Conservation (phyloP, 768 basidiomycete species). For the Tephrocybe sp. region DNA sequence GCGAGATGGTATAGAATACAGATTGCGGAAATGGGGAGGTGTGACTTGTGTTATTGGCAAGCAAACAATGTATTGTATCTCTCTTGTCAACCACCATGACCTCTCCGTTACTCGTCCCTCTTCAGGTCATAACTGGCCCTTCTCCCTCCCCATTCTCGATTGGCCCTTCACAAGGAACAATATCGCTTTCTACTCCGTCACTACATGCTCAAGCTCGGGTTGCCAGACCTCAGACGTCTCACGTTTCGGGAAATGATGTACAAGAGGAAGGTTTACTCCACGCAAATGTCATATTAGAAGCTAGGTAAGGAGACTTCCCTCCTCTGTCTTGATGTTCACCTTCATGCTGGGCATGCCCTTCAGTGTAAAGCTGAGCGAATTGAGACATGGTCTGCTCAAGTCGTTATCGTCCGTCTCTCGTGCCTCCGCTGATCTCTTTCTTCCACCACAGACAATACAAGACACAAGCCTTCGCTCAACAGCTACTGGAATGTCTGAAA, state of each 20-base stretch:
- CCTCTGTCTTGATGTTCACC: constrained; percentile 23
- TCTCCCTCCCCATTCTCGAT: constrained; percentile 19
- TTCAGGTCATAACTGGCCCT: constrained; percentile 8
- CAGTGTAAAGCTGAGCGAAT: constrained; percentile 33
- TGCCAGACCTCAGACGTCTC: constrained; percentile 31
- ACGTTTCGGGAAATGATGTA: constrained; percentile 35
- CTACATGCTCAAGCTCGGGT: constrained; percentile 31
- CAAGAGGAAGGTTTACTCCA: constrained; percentile 62
- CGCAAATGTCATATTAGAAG: constrained; percentile 51
- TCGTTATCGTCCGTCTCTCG: constrained; percentile 20
- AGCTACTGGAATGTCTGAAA: constrained; percentile 54
- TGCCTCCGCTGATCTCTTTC: constrained; percentile 17
- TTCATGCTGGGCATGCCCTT: constrained; percentile 28
- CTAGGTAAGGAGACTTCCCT: constrained; percentile 56
- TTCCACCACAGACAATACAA: constrained; percentile 58
- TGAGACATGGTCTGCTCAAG: constrained; percentile 36
- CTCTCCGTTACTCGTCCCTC: constrained; percentile 13
- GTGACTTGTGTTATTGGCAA: background rate
- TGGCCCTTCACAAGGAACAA: constrained; percentile 15
- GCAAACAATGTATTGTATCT: constrained; percentile 7
- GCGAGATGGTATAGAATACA: background rate
- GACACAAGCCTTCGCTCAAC: constrained; percentile 48
- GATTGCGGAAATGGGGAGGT: background rate
- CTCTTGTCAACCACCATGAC: constrained; percentile 13
- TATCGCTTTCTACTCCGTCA: constrained; percentile 32